Conservation (phyloP, 2,329 filamentous ascomycete species). For the Torrubiella hemipterigena region DNA sequence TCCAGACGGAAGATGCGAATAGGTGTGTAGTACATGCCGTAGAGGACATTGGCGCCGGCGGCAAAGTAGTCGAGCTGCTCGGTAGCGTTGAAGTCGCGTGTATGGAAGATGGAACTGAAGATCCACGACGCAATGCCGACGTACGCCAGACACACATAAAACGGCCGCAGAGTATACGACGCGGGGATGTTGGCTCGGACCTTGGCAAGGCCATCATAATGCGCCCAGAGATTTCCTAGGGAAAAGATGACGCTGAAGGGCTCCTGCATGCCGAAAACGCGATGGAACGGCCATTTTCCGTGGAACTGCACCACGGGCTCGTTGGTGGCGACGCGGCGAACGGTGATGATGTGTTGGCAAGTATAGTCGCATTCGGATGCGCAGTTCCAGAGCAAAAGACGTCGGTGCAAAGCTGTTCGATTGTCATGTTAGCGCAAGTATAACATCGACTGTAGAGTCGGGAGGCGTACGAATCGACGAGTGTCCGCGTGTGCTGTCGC, state of each 20-base stretch:
- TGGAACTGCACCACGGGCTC: slow-evolving; percentile 80
- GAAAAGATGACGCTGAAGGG: slow-evolving; percentile 90
- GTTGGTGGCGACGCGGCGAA: slow-evolving; percentile 51
- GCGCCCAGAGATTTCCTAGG: slow-evolving; percentile 79
- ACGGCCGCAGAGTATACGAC: slow-evolving; percentile 64
- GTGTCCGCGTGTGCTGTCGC: slow-evolving; percentile 44
- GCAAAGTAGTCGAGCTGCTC: slow-evolving; percentile 96
- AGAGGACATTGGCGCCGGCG: slow-evolving; percentile 79
- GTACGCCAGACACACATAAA: slow-evolving; percentile 70
- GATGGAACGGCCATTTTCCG: slow-evolving; percentile 96
- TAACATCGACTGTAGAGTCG: slow-evolving; percentile 5
- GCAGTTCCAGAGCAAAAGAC: slow-evolving; percentile 86
- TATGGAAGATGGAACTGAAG: slow-evolving; percentile 87
- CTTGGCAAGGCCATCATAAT: slow-evolving; percentile 63
- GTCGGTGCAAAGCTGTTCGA: slow-evolving; percentile 62
- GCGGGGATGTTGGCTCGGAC: slow-evolving; percentile 59
- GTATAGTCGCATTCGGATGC: slow-evolving; percentile 93
- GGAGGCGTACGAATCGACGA: slow-evolving; percentile 56
- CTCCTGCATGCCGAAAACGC: slow-evolving; percentile 87
- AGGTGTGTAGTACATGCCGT: slow-evolving; percentile 77
- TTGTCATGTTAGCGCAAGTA: slow-evolving; percentile 4
- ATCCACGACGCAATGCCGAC: slow-evolving; percentile 76
- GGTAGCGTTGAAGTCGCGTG: slow-evolving; percentile 70
- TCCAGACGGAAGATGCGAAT: slow-evolving; percentile 80
- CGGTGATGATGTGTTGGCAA: slow-evolving; percentile 87